Conservation (phyloP, 805 yeast species). For the Saturnispora galanensis region DNA sequence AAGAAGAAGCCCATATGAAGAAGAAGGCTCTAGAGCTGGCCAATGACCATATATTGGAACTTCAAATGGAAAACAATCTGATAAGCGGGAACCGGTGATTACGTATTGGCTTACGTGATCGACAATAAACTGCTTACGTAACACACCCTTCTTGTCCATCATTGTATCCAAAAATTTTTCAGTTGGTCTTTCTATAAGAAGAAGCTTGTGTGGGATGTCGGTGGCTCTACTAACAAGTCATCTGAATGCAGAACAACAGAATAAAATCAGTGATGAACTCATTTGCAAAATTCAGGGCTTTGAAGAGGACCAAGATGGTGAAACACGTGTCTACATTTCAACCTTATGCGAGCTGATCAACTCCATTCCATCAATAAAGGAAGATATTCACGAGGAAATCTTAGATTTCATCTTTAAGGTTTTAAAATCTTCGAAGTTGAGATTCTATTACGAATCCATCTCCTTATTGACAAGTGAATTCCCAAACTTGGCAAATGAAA, state of each 20-base stretch:
- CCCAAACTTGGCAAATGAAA: constrained; percentile 18
- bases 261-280: constrained; percentile 7
- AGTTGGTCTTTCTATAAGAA: too few relatives aligned
- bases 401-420: constrained; percentile 5
- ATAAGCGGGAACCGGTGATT: constrained; percentile 20
- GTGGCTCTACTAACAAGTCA: constrained; percentile 12
- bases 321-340: constrained; percentile 8
- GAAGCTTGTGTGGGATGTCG: constrained; percentile 1
- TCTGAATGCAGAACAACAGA: constrained; percentile 10
- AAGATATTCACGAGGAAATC: constrained; percentile 6
- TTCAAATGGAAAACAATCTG: constrained; percentile 41
- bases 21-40: constrained; percentile 37
- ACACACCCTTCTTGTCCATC: too few relatives aligned
- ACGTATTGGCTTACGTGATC: background rate
- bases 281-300: constrained; percentile 3
- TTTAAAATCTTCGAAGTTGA: constrained; percentile 1
- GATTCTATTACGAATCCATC: constrained; percentile 8
- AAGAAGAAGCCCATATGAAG: constrained; percentile 29
- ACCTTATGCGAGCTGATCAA: constrained; percentile 17
- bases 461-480: constrained; percentile 23
- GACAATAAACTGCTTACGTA: too few relatives aligned
- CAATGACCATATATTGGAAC: constrained; percentile 40
- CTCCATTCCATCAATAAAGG: constrained; percentile 8
- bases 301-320: background rate
- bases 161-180: background rate